These are phyloP conservation scores for Fusarium hostae DNA, from an alignment of 2,329 filamentous ascomycete genomes.

Conservation along the genomic window DNA sequence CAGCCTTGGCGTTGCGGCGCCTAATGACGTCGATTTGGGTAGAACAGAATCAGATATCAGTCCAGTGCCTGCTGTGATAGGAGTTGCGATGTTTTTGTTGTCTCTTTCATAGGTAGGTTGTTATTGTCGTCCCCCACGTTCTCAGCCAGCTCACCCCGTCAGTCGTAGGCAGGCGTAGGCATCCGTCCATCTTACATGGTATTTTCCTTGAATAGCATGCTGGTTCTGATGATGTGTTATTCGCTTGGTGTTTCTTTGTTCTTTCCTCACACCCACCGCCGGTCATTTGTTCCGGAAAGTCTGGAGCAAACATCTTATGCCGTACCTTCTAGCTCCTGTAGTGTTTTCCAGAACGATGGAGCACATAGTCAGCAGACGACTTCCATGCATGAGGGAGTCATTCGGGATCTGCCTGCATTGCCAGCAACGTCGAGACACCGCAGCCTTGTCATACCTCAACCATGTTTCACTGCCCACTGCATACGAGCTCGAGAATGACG, in stretches of 20 bases:
- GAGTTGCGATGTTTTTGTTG: slow-evolving; percentile 30
- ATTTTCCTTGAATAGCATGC: slow-evolving; percentile 18
- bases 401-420: slow-evolving; percentile 42
- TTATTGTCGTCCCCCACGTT: slow-evolving; percentile 21
- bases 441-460: slow-evolving; percentile 41
- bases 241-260: slow-evolving; percentile 19
- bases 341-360: slow-evolving; percentile 27
- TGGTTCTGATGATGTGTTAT: slow-evolving; percentile 22
- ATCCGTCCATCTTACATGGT: slow-evolving; percentile 8
- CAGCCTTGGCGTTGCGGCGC: slow-evolving; percentile 35
- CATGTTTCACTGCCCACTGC: slow-evolving; percentile 39
- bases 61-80: slow-evolving; percentile 35
- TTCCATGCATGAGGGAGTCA: slow-evolving; percentile 43
- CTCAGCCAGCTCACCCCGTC: slow-evolving; percentile 21
- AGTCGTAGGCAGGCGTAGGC: slow-evolving; percentile 10
- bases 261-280: slow-evolving; percentile 18
- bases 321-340: slow-evolving; percentile 10
- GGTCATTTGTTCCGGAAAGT: slow-evolving; percentile 1
- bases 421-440: slow-evolving; percentile 39
- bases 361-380: slow-evolving; percentile 41
- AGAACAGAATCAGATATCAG: slow-evolving; percentile 30
- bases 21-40: slow-evolving; percentile 43
- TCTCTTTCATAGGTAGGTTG: slow-evolving; percentile 23
- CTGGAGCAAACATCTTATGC: slow-evolving; percentile 22
- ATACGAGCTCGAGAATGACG: slow-evolving; percentile 32